These are phyloP conservation scores for Clitoria ternatea DNA, from an alignment of 306 rosid genomes.

Conservation along the genomic window DNA sequence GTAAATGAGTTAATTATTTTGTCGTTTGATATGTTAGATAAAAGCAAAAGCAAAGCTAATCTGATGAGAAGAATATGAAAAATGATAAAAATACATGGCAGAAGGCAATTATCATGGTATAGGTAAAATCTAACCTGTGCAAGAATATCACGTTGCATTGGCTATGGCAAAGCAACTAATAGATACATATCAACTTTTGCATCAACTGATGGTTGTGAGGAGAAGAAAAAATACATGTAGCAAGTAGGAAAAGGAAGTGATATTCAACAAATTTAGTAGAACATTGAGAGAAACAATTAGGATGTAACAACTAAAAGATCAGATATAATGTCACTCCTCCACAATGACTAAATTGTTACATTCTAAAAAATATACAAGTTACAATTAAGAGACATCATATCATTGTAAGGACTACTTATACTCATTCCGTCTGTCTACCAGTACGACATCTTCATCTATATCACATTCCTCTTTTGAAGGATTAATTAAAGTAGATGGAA, in stretches of 20 bases:
- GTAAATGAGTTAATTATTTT: background rate
- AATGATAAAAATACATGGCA: background rate
- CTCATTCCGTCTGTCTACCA: constrained; percentile 45
- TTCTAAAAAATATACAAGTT: background rate
- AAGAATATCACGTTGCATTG: constrained; percentile 84
- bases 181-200: constrained; percentile 70
- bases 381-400: constrained; percentile 5
- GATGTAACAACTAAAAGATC: constrained; percentile 5
- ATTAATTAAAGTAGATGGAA: constrained; percentile 32
- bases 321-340: background rate
- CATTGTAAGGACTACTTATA: constrained; percentile 7
- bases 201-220: constrained; percentile 54
- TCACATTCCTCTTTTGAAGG: constrained; percentile 44
- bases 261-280: background rate
- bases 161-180: constrained; percentile 84
- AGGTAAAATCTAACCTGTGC: constrained; percentile 52
- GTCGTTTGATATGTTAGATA: background rate
- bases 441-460: constrained; percentile 55
- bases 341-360: background rate
- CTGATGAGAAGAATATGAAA: background rate
- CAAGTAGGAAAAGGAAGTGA: background rate
- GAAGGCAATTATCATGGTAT: background rate
- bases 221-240: background rate
- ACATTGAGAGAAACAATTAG: constrained; percentile 2
- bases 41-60: background rate